Evolutionary conservation across 2,329 filamentous ascomycete species (phyloP).

Genomic region (Penicillium sp.): DNA sequence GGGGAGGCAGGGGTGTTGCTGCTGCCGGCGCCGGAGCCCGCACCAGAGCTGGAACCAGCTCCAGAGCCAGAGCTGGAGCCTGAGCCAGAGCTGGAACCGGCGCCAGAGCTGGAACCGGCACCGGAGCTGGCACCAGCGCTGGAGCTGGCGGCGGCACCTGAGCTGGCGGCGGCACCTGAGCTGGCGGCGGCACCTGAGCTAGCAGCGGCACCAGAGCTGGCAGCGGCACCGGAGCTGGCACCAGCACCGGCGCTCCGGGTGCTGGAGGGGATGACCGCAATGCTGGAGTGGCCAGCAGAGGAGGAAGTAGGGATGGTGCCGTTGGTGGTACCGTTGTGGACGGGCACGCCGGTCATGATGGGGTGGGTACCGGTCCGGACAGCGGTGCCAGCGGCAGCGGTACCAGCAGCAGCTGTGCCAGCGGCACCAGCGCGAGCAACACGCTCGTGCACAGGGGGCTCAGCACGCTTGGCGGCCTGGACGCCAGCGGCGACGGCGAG

Average conservation of each 20-base stretch:
- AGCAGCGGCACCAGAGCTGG: neutral
- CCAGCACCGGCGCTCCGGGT: slow-evolving; percentile 13
- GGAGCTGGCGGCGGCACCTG: neutral
- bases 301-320: slow-evolving; percentile 9
- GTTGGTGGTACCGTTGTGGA: slow-evolving; percentile 8
- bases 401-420: neutral
- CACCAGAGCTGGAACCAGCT: slow-evolving; percentile 6
- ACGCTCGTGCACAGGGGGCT: slow-evolving; percentile 15
- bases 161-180: slow-evolving; percentile 7
- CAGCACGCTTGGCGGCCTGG: slow-evolving; percentile 12
- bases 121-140: neutral
- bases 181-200: too few relatives aligned
- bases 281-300: slow-evolving; percentile 4
- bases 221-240: slow-evolving; percentile 3
- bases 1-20: slow-evolving; percentile 14
- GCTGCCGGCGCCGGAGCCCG: neutral
- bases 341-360: slow-evolving; percentile 15
- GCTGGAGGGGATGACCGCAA: slow-evolving; percentile 5
- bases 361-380: slow-evolving; percentile 20
- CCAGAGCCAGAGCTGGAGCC: slow-evolving; percentile 1
- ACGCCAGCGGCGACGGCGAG: slow-evolving; percentile 15
- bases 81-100: neutral
- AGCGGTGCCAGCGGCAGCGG: neutral
- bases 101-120: too few relatives aligned
- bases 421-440: neutral